phyloP scores from a whole-genome alignment of 2,329 filamentous ascomycete genomes.

The Alternaria burnsii region DNA sequence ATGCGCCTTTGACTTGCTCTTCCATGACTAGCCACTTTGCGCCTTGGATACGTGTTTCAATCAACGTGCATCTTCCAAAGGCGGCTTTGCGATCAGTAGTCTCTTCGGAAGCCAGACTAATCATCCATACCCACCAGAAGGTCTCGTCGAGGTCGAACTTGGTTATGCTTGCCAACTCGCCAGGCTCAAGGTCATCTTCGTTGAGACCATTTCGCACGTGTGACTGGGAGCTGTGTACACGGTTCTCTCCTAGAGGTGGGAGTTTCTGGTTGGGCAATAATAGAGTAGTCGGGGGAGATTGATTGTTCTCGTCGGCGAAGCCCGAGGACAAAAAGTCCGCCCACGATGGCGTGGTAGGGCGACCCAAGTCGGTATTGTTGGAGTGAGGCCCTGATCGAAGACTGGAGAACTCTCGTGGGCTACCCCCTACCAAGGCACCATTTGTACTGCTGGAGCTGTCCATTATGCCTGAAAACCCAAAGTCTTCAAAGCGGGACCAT shows the following conservation, averaged over 20 bases:
- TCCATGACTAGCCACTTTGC: slow-evolving; percentile 95
- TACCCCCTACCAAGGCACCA: slow-evolving; percentile 31
- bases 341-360: slow-evolving; percentile 97
- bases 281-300: slow-evolving; percentile 70
- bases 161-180: slow-evolving; percentile 91
- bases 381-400: slow-evolving; percentile 74
- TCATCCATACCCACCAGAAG: slow-evolving; percentile 99
- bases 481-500: slow-evolving; percentile 96
- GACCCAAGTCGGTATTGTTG: slow-evolving; percentile 70
- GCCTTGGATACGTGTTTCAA: slow-evolving; percentile 83
- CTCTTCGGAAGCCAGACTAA: slow-evolving; percentile 90
- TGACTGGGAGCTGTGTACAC: slow-evolving; percentile 87
- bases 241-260: slow-evolving; percentile 77
- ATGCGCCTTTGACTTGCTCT: slow-evolving; percentile 93
- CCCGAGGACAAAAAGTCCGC: slow-evolving; percentile 96
- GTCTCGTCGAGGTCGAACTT: slow-evolving; percentile 88
- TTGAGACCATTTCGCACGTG: slow-evolving; percentile 70
- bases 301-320: slow-evolving; percentile 79
- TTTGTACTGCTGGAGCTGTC: slow-evolving; percentile 66
- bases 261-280: slow-evolving; percentile 93
- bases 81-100: slow-evolving; percentile 84
- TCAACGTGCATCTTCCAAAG: slow-evolving; percentile 90
- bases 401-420: slow-evolving; percentile 76
- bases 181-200: slow-evolving; percentile 80
- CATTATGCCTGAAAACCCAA: slow-evolving; percentile 82